phyloP scores from a whole-genome alignment of 371 early-diverging fungal species.

The Lichtheimia hyalospora region DNA sequence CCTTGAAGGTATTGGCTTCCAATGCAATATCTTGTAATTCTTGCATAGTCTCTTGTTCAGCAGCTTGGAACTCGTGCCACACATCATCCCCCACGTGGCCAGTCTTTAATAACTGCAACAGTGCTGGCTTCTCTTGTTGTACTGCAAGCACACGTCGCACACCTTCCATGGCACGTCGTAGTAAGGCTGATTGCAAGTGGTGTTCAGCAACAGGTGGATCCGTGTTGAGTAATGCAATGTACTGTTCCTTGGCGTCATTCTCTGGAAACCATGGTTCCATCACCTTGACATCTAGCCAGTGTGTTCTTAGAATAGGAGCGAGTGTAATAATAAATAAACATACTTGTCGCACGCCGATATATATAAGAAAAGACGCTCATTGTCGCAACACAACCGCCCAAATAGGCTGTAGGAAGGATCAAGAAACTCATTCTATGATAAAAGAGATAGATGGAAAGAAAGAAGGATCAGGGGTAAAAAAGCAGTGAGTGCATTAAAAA shows the following conservation, averaged over 20 bases:
- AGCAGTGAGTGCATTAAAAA: too few species aligned
- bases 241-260: slow-evolving; percentile 68
- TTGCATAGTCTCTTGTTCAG: slow-evolving; percentile 81
- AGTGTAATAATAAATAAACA: neutral
- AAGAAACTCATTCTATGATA: slow-evolving; percentile 40
- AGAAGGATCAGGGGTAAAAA: neutral
- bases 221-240: slow-evolving; percentile 66
- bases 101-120: slow-evolving; percentile 73
- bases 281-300: slow-evolving; percentile 27
- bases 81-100: slow-evolving; percentile 91
- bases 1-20: slow-evolving; percentile 81
- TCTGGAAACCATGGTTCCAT: slow-evolving; percentile 75
- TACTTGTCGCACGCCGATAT: slow-evolving; percentile 48
- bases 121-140: slow-evolving; percentile 83
- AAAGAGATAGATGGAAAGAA: slow-evolving; percentile 6
- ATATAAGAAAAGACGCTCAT: slow-evolving; percentile 64
- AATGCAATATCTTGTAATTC: slow-evolving; percentile 82
- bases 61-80: slow-evolving; percentile 75
- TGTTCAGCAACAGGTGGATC: slow-evolving; percentile 61
- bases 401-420: slow-evolving; percentile 54
- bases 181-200: slow-evolving; percentile 74
- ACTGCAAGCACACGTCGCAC: slow-evolving; percentile 75
- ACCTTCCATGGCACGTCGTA: slow-evolving; percentile 86
- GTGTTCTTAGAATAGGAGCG: too few species aligned
- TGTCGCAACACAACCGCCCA: slow-evolving; percentile 64